These are phyloP conservation scores for Boechera stricta DNA, from an alignment of 345 rosid genomes.

Conservation along the genomic window DNA sequence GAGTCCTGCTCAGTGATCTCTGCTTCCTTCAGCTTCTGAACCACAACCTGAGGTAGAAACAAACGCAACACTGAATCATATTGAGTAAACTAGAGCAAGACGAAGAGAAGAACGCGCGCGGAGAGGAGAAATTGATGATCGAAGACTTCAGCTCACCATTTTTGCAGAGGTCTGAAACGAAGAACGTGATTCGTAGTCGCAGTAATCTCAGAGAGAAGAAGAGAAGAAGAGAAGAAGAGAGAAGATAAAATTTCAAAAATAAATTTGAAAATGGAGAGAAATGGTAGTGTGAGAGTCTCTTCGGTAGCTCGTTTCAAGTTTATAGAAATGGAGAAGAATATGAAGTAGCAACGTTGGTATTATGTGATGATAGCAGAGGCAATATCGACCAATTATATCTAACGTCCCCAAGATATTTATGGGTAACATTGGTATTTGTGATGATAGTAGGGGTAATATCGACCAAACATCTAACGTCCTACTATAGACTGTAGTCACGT, in stretches of 20 bases:
- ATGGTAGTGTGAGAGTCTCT: slow-evolving; percentile 1
- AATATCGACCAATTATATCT: not conserved
- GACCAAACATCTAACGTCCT: not conserved
- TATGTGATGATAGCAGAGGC: not conserved
- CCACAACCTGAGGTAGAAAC: slow-evolving; percentile 61
- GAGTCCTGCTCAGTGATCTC: slow-evolving; percentile 98
- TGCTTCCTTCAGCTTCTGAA: slow-evolving; percentile 85
- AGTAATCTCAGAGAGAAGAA: not conserved
- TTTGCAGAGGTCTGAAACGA: slow-evolving; percentile 36
- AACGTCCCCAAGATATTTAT: slow-evolving; percentile 7
- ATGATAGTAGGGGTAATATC: slow-evolving; percentile 23
- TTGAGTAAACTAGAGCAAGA: slow-evolving; percentile 9
- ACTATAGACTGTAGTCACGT: slow-evolving; percentile 13
- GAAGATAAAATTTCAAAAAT: slow-evolving; percentile 9
- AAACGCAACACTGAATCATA: not conserved
- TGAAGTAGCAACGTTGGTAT: not conserved
- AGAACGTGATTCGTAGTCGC: not conserved
- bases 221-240: slow-evolving; percentile 2
- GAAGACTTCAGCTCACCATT: slow-evolving; percentile 57
- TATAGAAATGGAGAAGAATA: slow-evolving; percentile 9
- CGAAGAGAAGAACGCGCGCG: slow-evolving; percentile 14
- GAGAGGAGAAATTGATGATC: slow-evolving; percentile 22
- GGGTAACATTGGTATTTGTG: not conserved
- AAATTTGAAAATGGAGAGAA: slow-evolving; percentile 45
- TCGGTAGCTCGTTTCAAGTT: slow-evolving; percentile 8